These are phyloP conservation scores for Prunus mongolica DNA, from an alignment of 306 rosid species.

Conservation along the genomic window DNA sequence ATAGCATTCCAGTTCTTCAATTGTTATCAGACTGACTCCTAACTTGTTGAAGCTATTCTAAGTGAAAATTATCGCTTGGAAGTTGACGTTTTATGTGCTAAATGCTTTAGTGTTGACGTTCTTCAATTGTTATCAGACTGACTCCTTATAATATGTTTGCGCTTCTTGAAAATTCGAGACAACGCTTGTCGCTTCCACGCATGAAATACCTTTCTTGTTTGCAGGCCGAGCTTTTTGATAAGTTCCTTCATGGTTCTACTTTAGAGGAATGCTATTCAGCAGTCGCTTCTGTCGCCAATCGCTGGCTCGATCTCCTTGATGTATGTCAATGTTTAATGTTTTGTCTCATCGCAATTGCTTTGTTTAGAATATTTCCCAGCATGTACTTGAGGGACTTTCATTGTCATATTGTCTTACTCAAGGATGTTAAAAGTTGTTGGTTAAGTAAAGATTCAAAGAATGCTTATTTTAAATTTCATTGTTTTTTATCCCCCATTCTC, in stretches of 20 bases:
- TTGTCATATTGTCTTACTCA: not conserved
- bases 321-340: conserved; percentile 42
- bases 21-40: not conserved
- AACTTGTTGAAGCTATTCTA: not conserved
- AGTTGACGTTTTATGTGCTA: not conserved
- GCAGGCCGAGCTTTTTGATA: conserved; percentile 96
- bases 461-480: conserved; percentile 7
- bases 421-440: not conserved
- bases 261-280: conserved; percentile 86
- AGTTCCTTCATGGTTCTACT: conserved; percentile 90
- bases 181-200: not conserved
- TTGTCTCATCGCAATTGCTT: conserved; percentile 15
- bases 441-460: not conserved
- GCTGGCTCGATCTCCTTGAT: conserved; percentile 98
- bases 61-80: not conserved
- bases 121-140: too few species aligned
- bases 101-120: not conserved
- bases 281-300: conserved; percentile 84
- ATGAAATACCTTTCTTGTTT: conserved; percentile 25
- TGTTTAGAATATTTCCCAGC: not conserved
- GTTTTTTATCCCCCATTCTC: conserved; percentile 7
- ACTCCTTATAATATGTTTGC: not conserved
- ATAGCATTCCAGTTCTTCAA: not conserved
- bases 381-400: not conserved
- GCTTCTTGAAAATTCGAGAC: not conserved